phyloP scores from a whole-genome alignment of 306 rosid species.

The Morella rubra region DNA sequence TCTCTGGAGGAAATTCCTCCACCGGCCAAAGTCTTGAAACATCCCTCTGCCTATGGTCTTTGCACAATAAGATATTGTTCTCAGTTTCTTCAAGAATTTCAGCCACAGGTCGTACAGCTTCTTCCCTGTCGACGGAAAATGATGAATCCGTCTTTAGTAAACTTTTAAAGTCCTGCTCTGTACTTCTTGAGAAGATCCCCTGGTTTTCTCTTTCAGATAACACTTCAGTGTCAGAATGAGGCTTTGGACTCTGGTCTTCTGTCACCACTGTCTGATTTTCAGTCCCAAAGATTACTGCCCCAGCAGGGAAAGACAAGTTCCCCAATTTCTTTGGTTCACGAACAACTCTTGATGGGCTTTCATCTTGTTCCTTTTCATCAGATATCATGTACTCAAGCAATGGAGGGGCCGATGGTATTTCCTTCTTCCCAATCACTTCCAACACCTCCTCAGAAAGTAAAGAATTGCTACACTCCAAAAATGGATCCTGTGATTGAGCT shows the following conservation, averaged over 20 bases:
- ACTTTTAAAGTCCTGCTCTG: constrained; percentile 4
- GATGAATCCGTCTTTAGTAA: neutral
- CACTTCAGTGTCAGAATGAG: constrained; percentile 27
- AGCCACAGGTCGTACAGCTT: constrained; percentile 21
- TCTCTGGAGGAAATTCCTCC: constrained; percentile 34
- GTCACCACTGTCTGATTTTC: constrained; percentile 9
- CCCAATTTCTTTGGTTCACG: constrained; percentile 11
- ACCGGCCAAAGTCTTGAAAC: neutral
- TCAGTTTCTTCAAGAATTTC: constrained; percentile 32
- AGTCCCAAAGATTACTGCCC: constrained; percentile 15
- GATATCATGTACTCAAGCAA: constrained; percentile 25
- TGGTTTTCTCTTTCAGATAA: constrained; percentile 18
- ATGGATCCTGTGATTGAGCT: constrained; percentile 35
- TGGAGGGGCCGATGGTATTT: constrained; percentile 39
- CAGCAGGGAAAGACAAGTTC: constrained; percentile 23
- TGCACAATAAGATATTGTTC: constrained; percentile 34
- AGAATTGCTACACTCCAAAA: constrained; percentile 28
- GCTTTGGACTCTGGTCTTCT: constrained; percentile 19
- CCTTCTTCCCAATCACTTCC: constrained; percentile 30
- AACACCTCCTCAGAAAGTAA: constrained; percentile 33
- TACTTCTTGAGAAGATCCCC: neutral
- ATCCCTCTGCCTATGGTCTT: constrained; percentile 7
- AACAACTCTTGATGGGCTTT: constrained; percentile 25
- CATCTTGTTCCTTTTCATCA: constrained; percentile 33
- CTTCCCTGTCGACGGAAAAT: neutral